Evolutionary conservation across 495 filamentous ascomycete species (phyloP).

Genomic region (Cudoniella acicularis): DNA sequence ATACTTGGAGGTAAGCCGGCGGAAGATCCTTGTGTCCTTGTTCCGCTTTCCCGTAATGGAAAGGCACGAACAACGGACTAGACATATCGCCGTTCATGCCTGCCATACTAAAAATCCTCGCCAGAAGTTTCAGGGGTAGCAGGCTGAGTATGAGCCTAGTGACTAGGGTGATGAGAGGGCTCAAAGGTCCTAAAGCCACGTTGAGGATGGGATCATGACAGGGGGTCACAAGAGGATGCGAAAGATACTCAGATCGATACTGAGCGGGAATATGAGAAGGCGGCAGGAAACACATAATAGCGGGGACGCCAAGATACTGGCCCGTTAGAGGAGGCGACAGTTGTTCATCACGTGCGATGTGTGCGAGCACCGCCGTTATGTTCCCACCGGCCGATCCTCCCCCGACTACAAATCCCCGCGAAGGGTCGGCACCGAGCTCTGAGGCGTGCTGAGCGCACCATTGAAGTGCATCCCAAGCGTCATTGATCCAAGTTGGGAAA

Average conservation of each 20-base stretch:
- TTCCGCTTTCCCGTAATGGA: background rate
- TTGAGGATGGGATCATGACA: background rate
- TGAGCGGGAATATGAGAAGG: background rate
- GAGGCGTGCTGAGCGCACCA: conserved; percentile 32
- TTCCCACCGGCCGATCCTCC: conserved; percentile 47
- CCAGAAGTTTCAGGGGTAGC: background rate
- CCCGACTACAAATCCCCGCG: conserved; percentile 43
- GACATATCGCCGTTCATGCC: background rate
- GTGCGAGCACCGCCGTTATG: conserved; percentile 38
- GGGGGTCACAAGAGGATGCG: background rate
- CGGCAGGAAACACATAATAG: conserved; percentile 24
- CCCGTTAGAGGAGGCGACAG: conserved; percentile 35
- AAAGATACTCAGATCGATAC: background rate
- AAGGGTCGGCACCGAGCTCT: conserved; percentile 7
- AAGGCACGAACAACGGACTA: background rate
- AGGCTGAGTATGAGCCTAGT: background rate
- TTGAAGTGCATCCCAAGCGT: conserved; percentile 45
- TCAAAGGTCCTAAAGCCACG: background rate
- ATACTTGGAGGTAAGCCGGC: conserved; percentile 32
- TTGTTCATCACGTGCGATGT: conserved; percentile 38
- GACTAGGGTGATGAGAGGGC: background rate
- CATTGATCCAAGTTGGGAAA: conserved; percentile 42
- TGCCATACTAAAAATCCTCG: background rate
- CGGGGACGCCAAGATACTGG: conserved; percentile 21
- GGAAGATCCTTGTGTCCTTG: conserved; percentile 22